Evolutionary conservation across 768 basidiomycete genomes (phyloP), one percentile per base, ranked within the genome.

Genomic region (Mrakia gelida): DNA sequence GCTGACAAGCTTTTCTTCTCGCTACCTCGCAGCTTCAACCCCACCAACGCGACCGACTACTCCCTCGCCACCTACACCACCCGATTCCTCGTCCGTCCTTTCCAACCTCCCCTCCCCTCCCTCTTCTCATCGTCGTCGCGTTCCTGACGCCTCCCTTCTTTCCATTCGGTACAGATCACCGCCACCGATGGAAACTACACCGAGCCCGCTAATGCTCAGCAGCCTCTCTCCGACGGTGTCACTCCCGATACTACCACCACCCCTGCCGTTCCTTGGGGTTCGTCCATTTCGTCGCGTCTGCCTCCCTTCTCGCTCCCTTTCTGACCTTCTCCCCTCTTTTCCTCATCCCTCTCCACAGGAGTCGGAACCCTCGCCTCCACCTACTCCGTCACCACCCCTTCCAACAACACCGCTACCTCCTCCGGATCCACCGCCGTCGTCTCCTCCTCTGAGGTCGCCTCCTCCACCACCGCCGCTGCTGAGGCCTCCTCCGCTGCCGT

Each of bases 241-340:
- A 59, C 59, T 8, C 59, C 59, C 59, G 68, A 38, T 18, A 43
- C 34, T 6, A 26, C 49, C 18, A 52, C 63, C 32, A 75, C 49
- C 15, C 49, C 49, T 52, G 49, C 49, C 18, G 49, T 78, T n/a
- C 63, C 73, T 43, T 78, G 77, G 77, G 77, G 77, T 78, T n/a
- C 21, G 77, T 70, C 34, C 43, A 0, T 23, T 10, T 30, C 28
- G 0, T 34, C 43, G 23, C 45, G 23, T 10, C 21, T 30, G 1
- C n/a, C 21, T 49, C n/a, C 59, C 43, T 62, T 23, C 8, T 28
- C 32, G 7, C 38, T 4, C 49, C 28, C 38, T n/a, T 7, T 32
- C 13, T 61, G 18, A 32, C 63, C 62, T 0, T 45, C 15, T 7
- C 28, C 26, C 52, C 41, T 52, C 23, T 16, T 52, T 8, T 6